Evolutionary conservation across 1,284 basidiomycete genomes (phyloP), one percentile per base, ranked within the genome.

Genomic region (Pseudozyma pruni): DNA sequence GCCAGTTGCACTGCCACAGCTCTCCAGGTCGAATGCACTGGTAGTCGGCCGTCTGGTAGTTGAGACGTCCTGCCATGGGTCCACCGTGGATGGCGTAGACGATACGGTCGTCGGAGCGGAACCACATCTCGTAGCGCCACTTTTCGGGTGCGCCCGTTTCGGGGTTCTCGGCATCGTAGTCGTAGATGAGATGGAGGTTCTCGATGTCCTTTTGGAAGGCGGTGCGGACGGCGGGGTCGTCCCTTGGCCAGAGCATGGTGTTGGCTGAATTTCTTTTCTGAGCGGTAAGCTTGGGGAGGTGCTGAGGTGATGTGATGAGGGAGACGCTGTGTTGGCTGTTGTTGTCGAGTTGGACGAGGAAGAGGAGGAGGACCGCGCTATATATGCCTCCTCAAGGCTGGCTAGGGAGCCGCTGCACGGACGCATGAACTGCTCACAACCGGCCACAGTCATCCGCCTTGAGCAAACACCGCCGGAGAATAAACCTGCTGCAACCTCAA

Each of bases 81-180:
- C 67, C 67, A 3, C 79, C 79, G 48, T 76, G 77, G 35, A 81
- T 81, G 9, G 55, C 57, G 51, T 83, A 83, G 35, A 81, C 76
- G 55, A 83, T 76, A 8, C 82, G 72, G 46, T 77, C 54, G 23
- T 76, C 75, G 34, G 71, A 75, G 20, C 62, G 72, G 49, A 82
- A 74, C 73, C 76, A 79, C 67, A 80, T 78, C 38, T 83, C 75
- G 69, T 81, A 81, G 41, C 72, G 68, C 75, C 73, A 72, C 25
- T 72, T 73, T 17, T 75, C 73, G 31, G 58, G 44, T 0, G 55
- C 71, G n/a, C 72, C 70, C 4, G 73, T 75, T 19, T 66, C 19
- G 11, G 64, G 64, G 41, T 75, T 74, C 40, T 73, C 51, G 17
- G 71, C 71, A 48, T 53, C 72, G 47, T 75, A 75, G 38, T 74